Percentiles rank a stretch among this genome's conserved stretches.
Evolutionary conservation across 441 rosid genomes (phyloP).

Genomic region (Adansonia gregorii): DNA sequence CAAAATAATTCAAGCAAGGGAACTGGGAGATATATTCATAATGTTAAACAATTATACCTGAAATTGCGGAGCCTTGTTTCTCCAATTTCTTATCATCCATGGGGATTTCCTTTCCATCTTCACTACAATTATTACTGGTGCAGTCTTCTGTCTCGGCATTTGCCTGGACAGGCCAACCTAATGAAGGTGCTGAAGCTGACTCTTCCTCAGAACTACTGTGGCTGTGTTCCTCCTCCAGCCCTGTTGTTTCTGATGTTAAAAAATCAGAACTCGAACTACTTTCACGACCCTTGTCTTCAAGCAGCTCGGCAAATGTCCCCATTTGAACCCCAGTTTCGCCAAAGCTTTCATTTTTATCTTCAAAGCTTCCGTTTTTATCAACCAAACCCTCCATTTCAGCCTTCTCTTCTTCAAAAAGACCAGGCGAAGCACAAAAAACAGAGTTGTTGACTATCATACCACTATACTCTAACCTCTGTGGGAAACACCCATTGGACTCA

Average conservation of each 20-base stretch:
- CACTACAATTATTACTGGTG: constrained; percentile 35
- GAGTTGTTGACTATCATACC: constrained; percentile 58
- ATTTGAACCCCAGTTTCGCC: constrained; percentile 35
- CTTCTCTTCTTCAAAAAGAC: constrained; percentile 37
- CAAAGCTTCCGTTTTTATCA: constrained; percentile 40
- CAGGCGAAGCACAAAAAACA: constrained; percentile 48
- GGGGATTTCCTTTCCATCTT: constrained; percentile 45
- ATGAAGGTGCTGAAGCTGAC: constrained; percentile 62
- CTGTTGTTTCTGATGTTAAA: constrained; percentile 63
- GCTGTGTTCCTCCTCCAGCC: constrained; percentile 68
- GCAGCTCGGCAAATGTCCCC: constrained; percentile 50
- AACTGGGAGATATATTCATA: neutral
- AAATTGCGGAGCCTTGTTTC: constrained; percentile 51
- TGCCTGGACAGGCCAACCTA: constrained; percentile 61
- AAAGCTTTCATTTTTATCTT: constrained; percentile 36
- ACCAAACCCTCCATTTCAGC: constrained; percentile 50
- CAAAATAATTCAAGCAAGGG: constrained; percentile 14
- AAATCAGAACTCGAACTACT: constrained; percentile 84
- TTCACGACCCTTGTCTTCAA: constrained; percentile 56
- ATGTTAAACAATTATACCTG: constrained; percentile 54
- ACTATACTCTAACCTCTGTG: constrained; percentile 36
- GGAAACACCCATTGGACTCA: constrained; percentile 40
- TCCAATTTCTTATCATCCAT: constrained; percentile 44
- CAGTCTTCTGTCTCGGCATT: constrained; percentile 43
- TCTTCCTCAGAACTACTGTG: constrained; percentile 62